Evolutionary conservation across 257 asterid genomes (phyloP), one percentile per base, ranked within the genome.

Genomic region (Hygrophila difformis): DNA sequence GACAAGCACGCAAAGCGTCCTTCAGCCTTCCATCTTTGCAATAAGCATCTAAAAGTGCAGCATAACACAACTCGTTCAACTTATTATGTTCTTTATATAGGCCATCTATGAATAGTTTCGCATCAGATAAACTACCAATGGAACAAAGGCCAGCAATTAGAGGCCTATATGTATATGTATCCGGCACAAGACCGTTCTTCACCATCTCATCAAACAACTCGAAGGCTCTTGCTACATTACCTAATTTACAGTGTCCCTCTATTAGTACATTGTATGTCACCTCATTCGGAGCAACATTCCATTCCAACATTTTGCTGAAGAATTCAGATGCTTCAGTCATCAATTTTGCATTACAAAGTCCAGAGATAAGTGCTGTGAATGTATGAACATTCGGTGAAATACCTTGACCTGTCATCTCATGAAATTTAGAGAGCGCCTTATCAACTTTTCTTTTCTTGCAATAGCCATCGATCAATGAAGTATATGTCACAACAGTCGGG

Each of bases 401-500:
- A 51, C 92, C 96, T 63, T 79, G 82, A 2, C 75, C 84, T 0
- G 70, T 71, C 98, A 89, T 89, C 77, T 85, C 86, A 39, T 79
- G 82, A 74, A 77, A 82, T 24, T 82, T 55, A 53, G 68, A 42
- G 44, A 85, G 67, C 18, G 94, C 96, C 79, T 79, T 68, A 34
- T 73, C 71, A 29, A 73, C 68, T 47, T 76, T 73, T 17, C 68
- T 68, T 62, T 69, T 79, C 72, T 74, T 80, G 50, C 85, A 75
- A 46, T 71, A 89, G 18, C 93, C 96, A 55, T 77, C 94, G 28
- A 89, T 77, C 71, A 89, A 66, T 20, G 93, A 79, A 3, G 94
- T 89, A 49, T 85, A 89, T 3, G 96, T 85, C 36, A 89, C 92
- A 49, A 82, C 96, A 29, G 79, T 82, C n/a, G 91, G 94, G 49